phyloP scores from a whole-genome alignment of 352 stramenopile species.

The Globisporangium alternatum region DNA sequence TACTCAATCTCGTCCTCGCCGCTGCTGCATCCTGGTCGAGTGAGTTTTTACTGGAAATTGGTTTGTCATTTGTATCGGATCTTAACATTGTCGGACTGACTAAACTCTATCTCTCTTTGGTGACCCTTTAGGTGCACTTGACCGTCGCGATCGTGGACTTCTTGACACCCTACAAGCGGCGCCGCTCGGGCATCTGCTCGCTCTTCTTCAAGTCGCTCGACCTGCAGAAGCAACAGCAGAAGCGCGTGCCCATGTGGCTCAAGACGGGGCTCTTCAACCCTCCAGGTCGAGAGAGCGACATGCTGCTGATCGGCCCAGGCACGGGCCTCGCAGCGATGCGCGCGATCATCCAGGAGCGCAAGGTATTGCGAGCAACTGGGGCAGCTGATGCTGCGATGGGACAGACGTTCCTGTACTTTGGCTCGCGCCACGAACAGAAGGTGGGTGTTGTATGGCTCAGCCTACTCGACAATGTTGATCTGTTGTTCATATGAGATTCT shows the following conservation, averaged over 20 bases:
- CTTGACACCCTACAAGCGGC: slow-evolving; percentile 87
- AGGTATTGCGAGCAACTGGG: slow-evolving; percentile 39
- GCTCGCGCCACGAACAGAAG: slow-evolving; percentile 81
- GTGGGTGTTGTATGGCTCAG: slow-evolving; percentile 21
- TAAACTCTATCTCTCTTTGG: neutral
- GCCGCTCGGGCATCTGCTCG: slow-evolving; percentile 81
- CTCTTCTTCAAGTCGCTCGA: slow-evolving; percentile 68
- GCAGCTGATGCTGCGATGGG: slow-evolving; percentile 14
- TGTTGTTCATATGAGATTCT: neutral
- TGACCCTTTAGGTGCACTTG: slow-evolving; percentile 48
- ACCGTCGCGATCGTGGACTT: slow-evolving; percentile 90
- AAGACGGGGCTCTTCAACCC: slow-evolving; percentile 83
- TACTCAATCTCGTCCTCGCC: slow-evolving; percentile 93
- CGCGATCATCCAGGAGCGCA: slow-evolving; percentile 83
- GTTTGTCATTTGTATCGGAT: neutral
- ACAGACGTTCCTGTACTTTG: slow-evolving; percentile 80
- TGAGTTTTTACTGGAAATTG: neutral
- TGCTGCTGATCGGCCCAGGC: slow-evolving; percentile 90
- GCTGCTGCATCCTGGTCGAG: slow-evolving; percentile 39
- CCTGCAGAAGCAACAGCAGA: slow-evolving; percentile 28
- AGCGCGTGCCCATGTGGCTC: slow-evolving; percentile 76
- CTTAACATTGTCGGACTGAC: neutral
- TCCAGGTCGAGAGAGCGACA: slow-evolving; percentile 34
- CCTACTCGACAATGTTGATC: neutral
- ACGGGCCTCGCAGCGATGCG: slow-evolving; percentile 91